These are phyloP conservation scores for Lasiodiplodia gonubiensis DNA, from an alignment of 2,329 filamentous ascomycete species.

Conservation along the genomic window DNA sequence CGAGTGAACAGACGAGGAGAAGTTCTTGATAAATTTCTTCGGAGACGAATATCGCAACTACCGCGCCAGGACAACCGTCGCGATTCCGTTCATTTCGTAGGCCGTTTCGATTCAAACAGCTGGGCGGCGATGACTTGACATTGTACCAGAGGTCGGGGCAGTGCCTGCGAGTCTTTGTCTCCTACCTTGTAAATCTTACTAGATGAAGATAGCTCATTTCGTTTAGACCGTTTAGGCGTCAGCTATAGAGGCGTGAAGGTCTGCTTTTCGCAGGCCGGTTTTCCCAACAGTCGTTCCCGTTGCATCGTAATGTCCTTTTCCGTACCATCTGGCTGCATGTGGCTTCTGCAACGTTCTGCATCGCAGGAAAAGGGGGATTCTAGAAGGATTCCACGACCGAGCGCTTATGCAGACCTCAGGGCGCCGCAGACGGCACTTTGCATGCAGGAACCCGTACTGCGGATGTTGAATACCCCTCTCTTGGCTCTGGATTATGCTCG, in stretches of 20 bases:
- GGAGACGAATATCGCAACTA: constrained; percentile 81
- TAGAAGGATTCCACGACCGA: constrained; percentile 22
- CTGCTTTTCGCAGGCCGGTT: background rate
- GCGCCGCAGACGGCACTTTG: background rate
- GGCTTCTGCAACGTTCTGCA: background rate
- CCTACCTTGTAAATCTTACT: background rate
- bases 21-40: constrained; percentile 75
- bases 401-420: constrained; percentile 8
- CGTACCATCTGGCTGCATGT: background rate
- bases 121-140: background rate
- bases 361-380: background rate
- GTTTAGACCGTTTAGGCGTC: constrained; percentile 5
- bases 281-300: background rate
- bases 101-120: no score
- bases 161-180: background rate
- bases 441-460: constrained; percentile 17
- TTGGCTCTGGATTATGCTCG: background rate
- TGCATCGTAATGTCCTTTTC: background rate
- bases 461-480: background rate
- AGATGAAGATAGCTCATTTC: constrained; percentile 1
- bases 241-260: background rate
- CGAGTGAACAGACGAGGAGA: constrained; percentile 70
- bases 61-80: constrained; percentile 70
- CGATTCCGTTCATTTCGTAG: constrained; percentile 74
- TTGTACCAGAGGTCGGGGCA: background rate